Evolutionary conservation across 2,329 filamentous ascomycete genomes (phyloP).

Genomic region (Phaeophleospora eucalypticola): DNA sequence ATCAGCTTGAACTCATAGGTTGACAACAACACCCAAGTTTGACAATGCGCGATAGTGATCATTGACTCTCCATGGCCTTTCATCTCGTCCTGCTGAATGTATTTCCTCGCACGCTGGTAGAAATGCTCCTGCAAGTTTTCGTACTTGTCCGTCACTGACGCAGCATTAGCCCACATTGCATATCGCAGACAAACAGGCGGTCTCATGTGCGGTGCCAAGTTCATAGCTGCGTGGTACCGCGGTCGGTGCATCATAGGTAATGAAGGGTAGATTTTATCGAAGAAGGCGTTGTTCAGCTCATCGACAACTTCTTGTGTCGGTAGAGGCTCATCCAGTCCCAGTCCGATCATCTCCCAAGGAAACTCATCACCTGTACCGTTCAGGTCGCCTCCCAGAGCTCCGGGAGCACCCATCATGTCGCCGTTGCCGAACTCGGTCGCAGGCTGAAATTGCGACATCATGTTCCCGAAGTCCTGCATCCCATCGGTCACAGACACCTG

Average conservation of each 20-base stretch:
- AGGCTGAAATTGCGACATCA: constrained; percentile 11
- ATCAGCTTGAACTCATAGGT: constrained; percentile 96
- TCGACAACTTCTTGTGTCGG: constrained; percentile 78
- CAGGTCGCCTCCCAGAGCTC: constrained; percentile 3
- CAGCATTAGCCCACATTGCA: constrained; percentile 94
- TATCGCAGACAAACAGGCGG: constrained; percentile 87
- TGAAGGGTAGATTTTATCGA: constrained; percentile 83
- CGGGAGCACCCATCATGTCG: neutral
- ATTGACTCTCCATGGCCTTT: constrained; percentile 87
- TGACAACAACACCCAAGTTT: constrained; percentile 74
- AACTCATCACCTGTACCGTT: constrained; percentile 41
- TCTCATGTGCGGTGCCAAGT: constrained; percentile 77
- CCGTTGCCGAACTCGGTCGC: neutral
- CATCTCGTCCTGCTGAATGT: constrained; percentile 83
- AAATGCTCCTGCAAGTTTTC: constrained; percentile 77
- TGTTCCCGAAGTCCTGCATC: constrained; percentile 18
- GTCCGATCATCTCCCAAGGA: constrained; percentile 79
- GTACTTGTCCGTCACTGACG: constrained; percentile 78
- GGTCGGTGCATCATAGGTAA: constrained; percentile 85
- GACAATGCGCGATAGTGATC: constrained; percentile 79
- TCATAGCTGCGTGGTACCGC: constrained; percentile 83
- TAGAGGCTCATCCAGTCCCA: constrained; percentile 77
- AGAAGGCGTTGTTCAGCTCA: constrained; percentile 82
- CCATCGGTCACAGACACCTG: constrained; percentile 11
- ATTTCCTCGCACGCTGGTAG: constrained; percentile 84